Evolutionary conservation across 2,329 filamentous ascomycete genomes (phyloP), one percentile per base, ranked within the genome.

Genomic region (Fonsecaea monophora): DNA sequence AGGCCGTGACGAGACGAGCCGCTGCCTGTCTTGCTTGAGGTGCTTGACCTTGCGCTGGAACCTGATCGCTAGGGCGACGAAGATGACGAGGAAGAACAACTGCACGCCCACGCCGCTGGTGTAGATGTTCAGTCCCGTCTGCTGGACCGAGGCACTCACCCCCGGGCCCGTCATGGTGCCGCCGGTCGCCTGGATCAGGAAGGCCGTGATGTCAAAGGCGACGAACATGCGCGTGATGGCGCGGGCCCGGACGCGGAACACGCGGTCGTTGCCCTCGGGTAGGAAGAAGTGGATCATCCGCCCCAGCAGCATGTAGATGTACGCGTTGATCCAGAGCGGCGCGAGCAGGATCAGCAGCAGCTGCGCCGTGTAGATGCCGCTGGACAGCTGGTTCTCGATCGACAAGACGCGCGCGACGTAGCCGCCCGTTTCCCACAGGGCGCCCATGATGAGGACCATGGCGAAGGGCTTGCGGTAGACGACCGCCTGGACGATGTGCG

Each of bases 71-170:
- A 89, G 77, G 1, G 76, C 48, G 15, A 85, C 34, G 70, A 89
- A 88, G 34, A 82, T 73, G 5, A 74, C 62, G 13, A 86, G 78
- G 40, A 89, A 83, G 13, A 80, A 77, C 30, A 88, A 75, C 72
- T 89, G 87, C n/a, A 89, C 70, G 18, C 74, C 77, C 30, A 78
- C 75, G 6, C 77, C 77, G 4, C 66, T 76, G 67, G 75, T 78
- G 62, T 76, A 86, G 65, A 84, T 81, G 70, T 85, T 78, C 15
- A 83, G 70, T 1, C 82, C 82, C 0, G 74, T 66, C 67, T 76
- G 74, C 30, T 67, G 55, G 1, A 74, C 71, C 9, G 71, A 69
- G 0, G 72, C 68, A 2, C 73, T 66, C 3, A 70, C 69, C 7
- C 73, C 74, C 0, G 75, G 73, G 0, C 73, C 72, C 32, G 78